A percentile compares a stretch with the other conserved stretches of the same genome.
phyloP scores from a whole-genome alignment of 768 basidiomycete genomes.

The Panaeolus cyanescens region DNA sequence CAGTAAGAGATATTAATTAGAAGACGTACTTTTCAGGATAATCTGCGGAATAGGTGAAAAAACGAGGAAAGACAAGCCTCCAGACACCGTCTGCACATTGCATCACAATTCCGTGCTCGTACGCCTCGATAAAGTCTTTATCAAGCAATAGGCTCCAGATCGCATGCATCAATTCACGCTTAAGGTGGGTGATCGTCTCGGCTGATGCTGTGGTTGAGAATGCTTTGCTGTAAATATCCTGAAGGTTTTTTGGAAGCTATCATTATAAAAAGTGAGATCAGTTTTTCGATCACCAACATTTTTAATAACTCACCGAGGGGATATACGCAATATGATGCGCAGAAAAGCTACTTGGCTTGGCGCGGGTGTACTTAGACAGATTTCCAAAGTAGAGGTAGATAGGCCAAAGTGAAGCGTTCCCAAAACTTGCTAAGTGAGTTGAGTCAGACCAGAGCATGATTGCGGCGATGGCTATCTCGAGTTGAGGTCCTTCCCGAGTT shows the following conservation, averaged over 20 bases:
- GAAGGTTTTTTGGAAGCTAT: too few relatives aligned
- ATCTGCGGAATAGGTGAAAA: slow-evolving; percentile 36
- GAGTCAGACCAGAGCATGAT: slow-evolving; percentile 6
- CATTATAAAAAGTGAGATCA: too few relatives aligned
- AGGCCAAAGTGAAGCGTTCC: slow-evolving; percentile 6
- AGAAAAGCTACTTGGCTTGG: neutral
- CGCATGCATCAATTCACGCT: slow-evolving; percentile 29
- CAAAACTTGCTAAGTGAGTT: slow-evolving; percentile 3
- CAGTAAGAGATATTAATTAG: neutral
- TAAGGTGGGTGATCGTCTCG: slow-evolving; percentile 30
- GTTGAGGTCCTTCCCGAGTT: too few relatives aligned
- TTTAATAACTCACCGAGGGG: neutral
- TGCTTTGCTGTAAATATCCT: too few relatives aligned
- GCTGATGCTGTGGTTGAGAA: neutral
- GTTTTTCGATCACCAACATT: too few relatives aligned
- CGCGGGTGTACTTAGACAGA: slow-evolving; percentile 4
- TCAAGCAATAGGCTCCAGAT: slow-evolving; percentile 30
- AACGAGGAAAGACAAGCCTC: slow-evolving; percentile 28
- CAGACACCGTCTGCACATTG: slow-evolving; percentile 25
- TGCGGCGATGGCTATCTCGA: neutral
- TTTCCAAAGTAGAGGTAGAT: slow-evolving; percentile 8
- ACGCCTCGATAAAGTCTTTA: slow-evolving; percentile 30
- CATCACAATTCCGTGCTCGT: slow-evolving; percentile 30
- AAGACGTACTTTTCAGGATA: slow-evolving; percentile 38
- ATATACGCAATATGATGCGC: slow-evolving; percentile 7